Evolutionary conservation across 164 flowering plant genomes (phyloP).

Genomic region (Kingdonia uniflora): DNA sequence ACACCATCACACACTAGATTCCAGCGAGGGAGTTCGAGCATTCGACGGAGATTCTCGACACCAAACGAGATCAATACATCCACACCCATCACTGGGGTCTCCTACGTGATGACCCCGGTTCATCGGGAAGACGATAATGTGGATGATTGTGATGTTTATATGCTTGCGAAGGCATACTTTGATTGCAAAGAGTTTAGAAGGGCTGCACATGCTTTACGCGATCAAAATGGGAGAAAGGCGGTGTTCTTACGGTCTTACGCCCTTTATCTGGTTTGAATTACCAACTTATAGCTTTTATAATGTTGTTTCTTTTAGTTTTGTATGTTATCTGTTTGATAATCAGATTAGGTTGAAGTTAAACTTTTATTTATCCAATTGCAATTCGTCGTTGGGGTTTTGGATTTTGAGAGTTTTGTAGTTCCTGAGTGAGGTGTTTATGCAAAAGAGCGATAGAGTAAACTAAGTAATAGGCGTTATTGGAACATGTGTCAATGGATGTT

Average conservation of each 20-base stretch:
- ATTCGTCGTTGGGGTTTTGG: no score
- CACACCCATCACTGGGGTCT: slow-evolving; percentile 61
- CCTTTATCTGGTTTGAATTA: slow-evolving; percentile 73
- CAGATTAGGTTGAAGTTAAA: no score
- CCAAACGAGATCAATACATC: slow-evolving; percentile 21
- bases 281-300: no score
- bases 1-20: slow-evolving; percentile 76
- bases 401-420: no score
- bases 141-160: slow-evolving; percentile 51
- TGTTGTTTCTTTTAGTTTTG: no score
- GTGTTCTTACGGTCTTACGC: slow-evolving; percentile 86
- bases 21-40: slow-evolving; percentile 82
- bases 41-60: slow-evolving; percentile 52
- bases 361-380: no score
- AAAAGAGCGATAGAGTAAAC: no score
- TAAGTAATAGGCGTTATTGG: no score
- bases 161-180: slow-evolving; percentile 81
- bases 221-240: slow-evolving; percentile 71
- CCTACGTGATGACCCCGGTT: slow-evolving; percentile 52
- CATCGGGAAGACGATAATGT: slow-evolving; percentile 55
- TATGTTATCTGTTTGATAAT: no score
- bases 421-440: no score
- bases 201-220: slow-evolving; percentile 86
- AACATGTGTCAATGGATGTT: no score
- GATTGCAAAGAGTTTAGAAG: slow-evolving; percentile 83